These are phyloP conservation scores for Prunus campanulata DNA, from an alignment of 306 rosid species.

Conservation along the genomic window DNA sequence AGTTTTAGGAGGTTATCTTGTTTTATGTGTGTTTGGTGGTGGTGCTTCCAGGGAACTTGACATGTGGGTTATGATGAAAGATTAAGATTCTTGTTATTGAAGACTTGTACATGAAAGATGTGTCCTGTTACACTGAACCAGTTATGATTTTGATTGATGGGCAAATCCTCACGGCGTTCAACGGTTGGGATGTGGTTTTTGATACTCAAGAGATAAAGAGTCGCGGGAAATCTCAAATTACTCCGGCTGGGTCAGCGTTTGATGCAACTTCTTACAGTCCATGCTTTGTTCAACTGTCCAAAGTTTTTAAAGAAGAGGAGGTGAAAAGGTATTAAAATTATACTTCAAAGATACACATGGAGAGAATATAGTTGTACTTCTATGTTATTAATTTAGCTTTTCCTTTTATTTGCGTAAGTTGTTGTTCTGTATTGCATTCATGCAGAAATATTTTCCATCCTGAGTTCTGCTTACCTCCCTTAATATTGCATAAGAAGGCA, in stretches of 20 bases:
- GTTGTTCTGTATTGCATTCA: neutral
- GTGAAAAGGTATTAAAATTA: neutral
- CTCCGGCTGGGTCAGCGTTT: neutral
- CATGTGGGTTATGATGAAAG: conserved; percentile 13
- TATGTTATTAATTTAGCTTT: neutral
- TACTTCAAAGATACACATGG: neutral
- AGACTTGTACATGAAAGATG: neutral
- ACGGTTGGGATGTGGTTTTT: neutral
- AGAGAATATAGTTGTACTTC: neutral
- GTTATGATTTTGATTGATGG: neutral
- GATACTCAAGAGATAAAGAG: neutral
- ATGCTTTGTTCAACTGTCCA: neutral
- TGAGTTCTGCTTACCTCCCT: neutral
- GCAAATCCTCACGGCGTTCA: neutral
- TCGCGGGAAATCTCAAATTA: neutral
- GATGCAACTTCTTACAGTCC: neutral
- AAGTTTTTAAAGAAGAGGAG: neutral
- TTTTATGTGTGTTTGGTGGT: conserved; percentile 2
- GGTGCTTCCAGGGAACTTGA: neutral
- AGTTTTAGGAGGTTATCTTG: neutral
- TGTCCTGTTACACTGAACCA: neutral
- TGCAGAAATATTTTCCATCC: neutral
- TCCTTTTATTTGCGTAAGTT: too few species aligned
- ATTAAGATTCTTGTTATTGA: neutral
- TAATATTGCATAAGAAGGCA: too few species aligned